phyloP scores from a whole-genome alignment of 164 flowering plant genomes.

The Euptelea pleiosperma region DNA sequence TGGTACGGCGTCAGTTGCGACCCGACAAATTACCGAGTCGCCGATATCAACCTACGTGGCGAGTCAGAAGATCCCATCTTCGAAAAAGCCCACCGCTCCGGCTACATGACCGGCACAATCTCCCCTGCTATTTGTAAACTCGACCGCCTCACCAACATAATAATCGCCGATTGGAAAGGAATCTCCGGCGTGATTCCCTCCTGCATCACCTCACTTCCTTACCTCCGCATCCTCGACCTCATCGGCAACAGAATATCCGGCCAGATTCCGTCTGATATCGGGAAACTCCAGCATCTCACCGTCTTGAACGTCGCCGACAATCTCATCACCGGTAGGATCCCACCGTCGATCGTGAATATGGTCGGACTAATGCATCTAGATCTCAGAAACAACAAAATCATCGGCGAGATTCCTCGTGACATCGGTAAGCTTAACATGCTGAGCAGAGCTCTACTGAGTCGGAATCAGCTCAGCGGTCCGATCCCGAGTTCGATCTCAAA shows the following conservation, averaged over 20 bases:
- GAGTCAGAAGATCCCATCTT: constrained; percentile 83
- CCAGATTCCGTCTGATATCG: constrained; percentile 54
- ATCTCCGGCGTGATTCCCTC: constrained; percentile 66
- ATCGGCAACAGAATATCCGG: constrained; percentile 73
- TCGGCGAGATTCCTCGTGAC: constrained; percentile 51
- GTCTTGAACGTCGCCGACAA: constrained; percentile 87
- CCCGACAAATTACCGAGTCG: constrained; percentile 50
- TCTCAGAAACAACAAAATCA: constrained; percentile 56
- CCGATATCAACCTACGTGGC: constrained; percentile 78
- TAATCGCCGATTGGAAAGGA: constrained; percentile 60
- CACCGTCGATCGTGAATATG: constrained; percentile 45
- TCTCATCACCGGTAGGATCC: constrained; percentile 60
- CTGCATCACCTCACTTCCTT: constrained; percentile 53
- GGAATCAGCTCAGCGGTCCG: constrained; percentile 49
- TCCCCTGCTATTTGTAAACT: constrained; percentile 71
- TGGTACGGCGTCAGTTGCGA: constrained; percentile 94
- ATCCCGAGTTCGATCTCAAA: constrained; percentile 55
- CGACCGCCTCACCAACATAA: constrained; percentile 53
- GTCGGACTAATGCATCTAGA: constrained; percentile 68
- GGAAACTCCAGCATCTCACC: constrained; percentile 47
- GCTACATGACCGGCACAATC: constrained; percentile 78
- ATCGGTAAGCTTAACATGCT: constrained; percentile 61
- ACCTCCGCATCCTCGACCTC: constrained; percentile 63
- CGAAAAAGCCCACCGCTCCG: constrained; percentile 52
- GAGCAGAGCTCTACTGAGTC: constrained; percentile 67